Base-by-base conservation (phyloP, 352 stramenopile genomes). In the Globisporangium sylvaticum region DNA sequence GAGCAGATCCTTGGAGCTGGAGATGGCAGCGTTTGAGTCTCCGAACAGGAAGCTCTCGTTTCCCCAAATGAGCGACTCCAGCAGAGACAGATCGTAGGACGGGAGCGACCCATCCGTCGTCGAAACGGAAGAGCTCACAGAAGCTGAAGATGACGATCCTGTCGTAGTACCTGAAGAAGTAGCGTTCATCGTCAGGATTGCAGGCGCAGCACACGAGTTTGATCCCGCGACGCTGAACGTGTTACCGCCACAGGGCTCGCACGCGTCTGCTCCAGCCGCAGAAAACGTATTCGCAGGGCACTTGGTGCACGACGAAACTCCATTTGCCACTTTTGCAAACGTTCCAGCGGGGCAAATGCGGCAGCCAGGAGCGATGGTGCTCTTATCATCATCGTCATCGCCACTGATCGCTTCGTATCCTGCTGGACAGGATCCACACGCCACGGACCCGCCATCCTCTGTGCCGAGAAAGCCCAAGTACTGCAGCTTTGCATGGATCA, bases 11-110 rank as follows among this genome's bases (percentile, higher is more conserved):
- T 55, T 27, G 3, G 65, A 29, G 7, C 58, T 65, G 4, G 48
- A 76, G 7, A 71, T 67, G 0, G 68, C 60, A 12, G 75, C 75
- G 24, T 74, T 72, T 54, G 66, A 78, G 58, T 83, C 75, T 32
- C 74, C 72, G 50, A 82, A 62, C 24, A 85, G 73, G 64, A 74
- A 82, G 58, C 78, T 87, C n/a, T 82, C 71, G 54, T 91, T 92
- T 46, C 83, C 83, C 79, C 79, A 90, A 34, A 89, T 78, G 0
- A 93, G 76, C 61, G 71, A 74, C 67, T 93, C 80, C 4, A 93
- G 62, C n/a, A 88, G 60, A 27, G 80, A 87, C n/a, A 93, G 70
- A 55, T 91, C 89, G 71, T 93, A 93, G 37, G 77, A 85, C 44
- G 87, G 71, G 20, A 78, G 66, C n/a, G 77, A 57, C 12, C 72